phyloP scores from a whole-genome alignment of 148 eudicot genomes.

The Linanthus parryae region DNA sequence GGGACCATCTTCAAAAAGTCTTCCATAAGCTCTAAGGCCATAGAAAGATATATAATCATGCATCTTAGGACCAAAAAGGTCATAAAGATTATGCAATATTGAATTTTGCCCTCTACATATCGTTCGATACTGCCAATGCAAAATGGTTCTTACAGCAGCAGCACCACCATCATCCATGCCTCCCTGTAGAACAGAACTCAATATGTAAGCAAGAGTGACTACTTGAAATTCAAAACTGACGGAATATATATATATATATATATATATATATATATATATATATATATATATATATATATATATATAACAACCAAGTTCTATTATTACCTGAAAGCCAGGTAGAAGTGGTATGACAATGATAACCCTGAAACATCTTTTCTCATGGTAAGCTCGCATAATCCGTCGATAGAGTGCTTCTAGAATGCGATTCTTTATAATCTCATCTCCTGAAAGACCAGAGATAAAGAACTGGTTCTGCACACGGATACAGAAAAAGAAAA shows the following conservation, averaged over 20 bases:
- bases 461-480: slow-evolving; percentile 98
- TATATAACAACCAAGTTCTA: slow-evolving; percentile 4
- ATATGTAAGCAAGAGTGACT: slow-evolving; percentile 5
- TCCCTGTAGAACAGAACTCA: slow-evolving; percentile 44
- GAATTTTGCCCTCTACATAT: slow-evolving; percentile 85
- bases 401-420: slow-evolving; percentile 79
- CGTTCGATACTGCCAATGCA: slow-evolving; percentile 99
- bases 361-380: slow-evolving; percentile 84
- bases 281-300: no score
- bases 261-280: no score
- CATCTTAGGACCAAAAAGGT: slow-evolving; percentile 65
- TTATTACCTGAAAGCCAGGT: slow-evolving; percentile 97
- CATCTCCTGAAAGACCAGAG: slow-evolving; percentile 96
- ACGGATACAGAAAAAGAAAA: slow-evolving; percentile 20
- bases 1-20: slow-evolving; percentile 75
- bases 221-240: background rate
- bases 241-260: no score
- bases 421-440: slow-evolving; percentile 75
- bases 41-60: slow-evolving; percentile 94
- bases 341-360: slow-evolving; percentile 88
- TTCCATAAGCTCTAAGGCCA: slow-evolving; percentile 91
- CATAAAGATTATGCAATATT: slow-evolving; percentile 76
- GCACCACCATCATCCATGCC: slow-evolving; percentile 98
- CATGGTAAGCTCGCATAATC: slow-evolving; percentile 77
- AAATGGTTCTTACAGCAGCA: slow-evolving; percentile 92